phyloP scores from a whole-genome alignment of 148 eudicot species.

The Cornus suecica region DNA sequence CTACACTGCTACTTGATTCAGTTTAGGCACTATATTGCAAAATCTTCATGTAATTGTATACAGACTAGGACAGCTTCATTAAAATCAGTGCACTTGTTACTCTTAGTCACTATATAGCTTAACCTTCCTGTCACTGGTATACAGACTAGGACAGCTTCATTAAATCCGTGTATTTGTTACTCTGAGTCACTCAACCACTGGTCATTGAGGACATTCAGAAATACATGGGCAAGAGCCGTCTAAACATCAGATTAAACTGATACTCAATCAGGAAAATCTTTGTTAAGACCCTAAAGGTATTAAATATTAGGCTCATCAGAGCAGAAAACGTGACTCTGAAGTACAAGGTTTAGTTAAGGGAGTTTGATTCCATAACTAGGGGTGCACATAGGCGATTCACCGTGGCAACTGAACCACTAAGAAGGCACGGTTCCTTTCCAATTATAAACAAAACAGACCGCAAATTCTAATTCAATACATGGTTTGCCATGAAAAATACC shows the following conservation, averaged over 20 bases:
- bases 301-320: not conserved
- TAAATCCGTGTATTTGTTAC: not conserved
- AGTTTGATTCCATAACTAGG: not conserved
- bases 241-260: not conserved
- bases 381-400: too few relatives aligned
- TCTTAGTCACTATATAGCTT: not conserved
- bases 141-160: not conserved
- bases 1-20: conserved; percentile 6
- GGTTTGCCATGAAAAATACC: too few relatives aligned
- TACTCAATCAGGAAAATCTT: not conserved
- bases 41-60: conserved; percentile 1
- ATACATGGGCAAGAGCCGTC: not conserved
- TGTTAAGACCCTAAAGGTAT: not conserved
- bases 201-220: not conserved
- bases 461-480: too few relatives aligned
- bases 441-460: too few relatives aligned
- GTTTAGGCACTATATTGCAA: not conserved
- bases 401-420: too few relatives aligned
- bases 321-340: not conserved
- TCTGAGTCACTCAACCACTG: not conserved
- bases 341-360: not conserved
- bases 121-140: conserved; percentile 1
- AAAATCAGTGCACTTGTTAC: not conserved
- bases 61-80: not conserved
- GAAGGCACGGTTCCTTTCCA: too few relatives aligned